These are phyloP conservation scores for Coemansia sp. DNA, from an alignment of 192 early-diverging fungal genomes.

Conservation along the genomic window DNA sequence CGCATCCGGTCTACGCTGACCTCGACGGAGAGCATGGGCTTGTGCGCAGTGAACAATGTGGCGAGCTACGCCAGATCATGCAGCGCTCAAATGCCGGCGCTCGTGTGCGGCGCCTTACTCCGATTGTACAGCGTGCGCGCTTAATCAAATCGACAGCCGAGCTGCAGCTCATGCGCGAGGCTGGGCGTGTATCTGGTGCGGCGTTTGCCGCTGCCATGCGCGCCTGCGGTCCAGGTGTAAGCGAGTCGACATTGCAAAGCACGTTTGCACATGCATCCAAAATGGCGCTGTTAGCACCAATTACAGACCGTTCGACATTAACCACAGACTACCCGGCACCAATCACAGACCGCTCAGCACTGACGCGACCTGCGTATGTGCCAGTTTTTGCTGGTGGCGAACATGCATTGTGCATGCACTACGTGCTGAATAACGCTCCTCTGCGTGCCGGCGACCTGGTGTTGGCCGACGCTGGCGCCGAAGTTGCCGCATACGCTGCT, in stretches of 20 bases:
- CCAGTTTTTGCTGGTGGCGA: slow-evolving; percentile 92
- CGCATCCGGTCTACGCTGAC: slow-evolving; percentile 27
- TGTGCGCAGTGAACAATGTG: slow-evolving; percentile 28
- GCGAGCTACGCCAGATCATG: slow-evolving; percentile 12
- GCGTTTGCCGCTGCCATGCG: slow-evolving; percentile 81
- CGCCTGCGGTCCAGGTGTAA: slow-evolving; percentile 64
- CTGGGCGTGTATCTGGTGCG: slow-evolving; percentile 73
- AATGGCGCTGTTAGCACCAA: slow-evolving; percentile 13
- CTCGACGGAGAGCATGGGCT: slow-evolving; percentile 29
- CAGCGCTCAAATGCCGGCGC: slow-evolving; percentile 23
- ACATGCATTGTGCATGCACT: slow-evolving; percentile 93
- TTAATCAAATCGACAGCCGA: slow-evolving; percentile 79
- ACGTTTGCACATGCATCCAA: slow-evolving; percentile 72
- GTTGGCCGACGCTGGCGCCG: slow-evolving; percentile 88
- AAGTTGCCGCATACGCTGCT: slow-evolving; percentile 84
- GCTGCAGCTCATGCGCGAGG: slow-evolving; percentile 72
- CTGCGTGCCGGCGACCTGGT: slow-evolving; percentile 76
- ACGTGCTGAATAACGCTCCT: slow-evolving; percentile 78
- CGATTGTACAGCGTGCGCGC: slow-evolving; percentile 71
- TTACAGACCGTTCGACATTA: no score
- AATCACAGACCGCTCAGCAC: slow-evolving; percentile 20
- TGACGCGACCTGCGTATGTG: slow-evolving; percentile 77
- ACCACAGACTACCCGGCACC: slow-evolving; percentile 20
- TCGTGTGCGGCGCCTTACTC: slow-evolving; percentile 54
- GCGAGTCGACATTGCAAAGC: slow-evolving; percentile 76